Base-by-base conservation (phyloP, 2,329 filamentous ascomycete species). In the Tothia fuscella region DNA sequence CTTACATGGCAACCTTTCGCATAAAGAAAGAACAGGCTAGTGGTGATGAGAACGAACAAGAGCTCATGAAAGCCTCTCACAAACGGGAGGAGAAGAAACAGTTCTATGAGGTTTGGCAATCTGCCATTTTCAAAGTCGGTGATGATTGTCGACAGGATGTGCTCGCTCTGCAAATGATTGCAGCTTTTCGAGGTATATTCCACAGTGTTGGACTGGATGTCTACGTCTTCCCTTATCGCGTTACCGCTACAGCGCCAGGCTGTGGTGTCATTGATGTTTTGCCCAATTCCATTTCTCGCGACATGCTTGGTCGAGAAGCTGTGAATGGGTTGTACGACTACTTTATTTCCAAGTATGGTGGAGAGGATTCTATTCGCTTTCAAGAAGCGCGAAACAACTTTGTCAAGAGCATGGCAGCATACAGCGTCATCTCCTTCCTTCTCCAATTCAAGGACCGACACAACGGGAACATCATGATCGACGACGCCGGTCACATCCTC, bases 381-480 rank as follows among this genome's bases (percentile, higher is more conserved):
- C 93, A 98, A 62, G 82, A 89, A 60, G 91, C 91, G 9, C 81
- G 91, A 48, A 88, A 76, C 65, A 96, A 96, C 63, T 98, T 99
- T 58, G 88, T 98, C 63, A 98, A 98, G 68, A 91, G 82, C 57
- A 96, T 98, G 91, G 91, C 93, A 0, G 93, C 91, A 10, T 98
- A 98, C 67, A 93, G 84, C 14, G 81, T 98, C 54, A 96, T 98
- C 50, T 93, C 86, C 0, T 98, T 93, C 65, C 70, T 98, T 12
- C 68, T 98, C 28, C 93, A 98, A 56, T 96, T 99, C 78, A 99
- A 99, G 63, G 91, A 99, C 59, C 80, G 91, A 3, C 91, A 98
- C 66, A 98, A 98, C 60, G 91, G 91, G 47, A 98, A 98, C 68
- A 98, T 98, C 68, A 98, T 98, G 93, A 80, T 98, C 48, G 89